A percentile compares a stretch with the other conserved stretches of the same genome.
Evolutionary conservation across 371 early-diverging fungal genomes (phyloP).

Genomic region (Umbelopsis sp.): DNA sequence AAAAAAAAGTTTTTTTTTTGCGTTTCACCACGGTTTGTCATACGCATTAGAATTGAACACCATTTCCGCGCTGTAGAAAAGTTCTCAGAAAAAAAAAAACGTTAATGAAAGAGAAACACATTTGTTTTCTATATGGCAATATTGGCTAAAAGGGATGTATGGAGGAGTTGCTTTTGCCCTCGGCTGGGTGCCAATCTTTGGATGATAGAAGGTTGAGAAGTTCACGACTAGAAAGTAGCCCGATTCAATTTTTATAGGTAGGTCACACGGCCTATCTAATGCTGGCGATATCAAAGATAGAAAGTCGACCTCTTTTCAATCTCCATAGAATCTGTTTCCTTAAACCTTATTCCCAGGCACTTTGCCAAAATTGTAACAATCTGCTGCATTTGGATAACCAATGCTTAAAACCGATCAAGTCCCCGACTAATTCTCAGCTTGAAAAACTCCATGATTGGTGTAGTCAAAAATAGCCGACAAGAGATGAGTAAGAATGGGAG

Average conservation of each 20-base stretch:
- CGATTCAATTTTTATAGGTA: not conserved
- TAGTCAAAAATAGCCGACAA: not conserved
- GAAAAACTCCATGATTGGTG: slow-evolving; percentile 1
- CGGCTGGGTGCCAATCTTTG: not conserved
- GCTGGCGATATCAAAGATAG: not conserved
- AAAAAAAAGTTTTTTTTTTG: not conserved
- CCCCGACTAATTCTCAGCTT: not conserved
- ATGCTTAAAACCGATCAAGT: not conserved
- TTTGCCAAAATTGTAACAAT: not conserved
- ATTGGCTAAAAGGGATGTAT: not conserved
- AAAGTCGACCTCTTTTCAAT: not conserved
- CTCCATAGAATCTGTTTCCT: not conserved
- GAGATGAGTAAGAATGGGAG: not conserved
- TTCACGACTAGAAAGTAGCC: not conserved
- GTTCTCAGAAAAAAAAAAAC: not conserved
- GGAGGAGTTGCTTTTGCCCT: not conserved
- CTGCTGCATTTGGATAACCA: slow-evolving; percentile 9
- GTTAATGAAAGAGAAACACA: not conserved
- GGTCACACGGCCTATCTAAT: not conserved
- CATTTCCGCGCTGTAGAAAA: too few relatives aligned
- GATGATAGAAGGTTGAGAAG: not conserved
- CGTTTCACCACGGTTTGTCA: not conserved
- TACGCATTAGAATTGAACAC: not conserved
- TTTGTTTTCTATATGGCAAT: not conserved
- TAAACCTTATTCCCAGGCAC: not conserved